Evolutionary conservation across 2,329 filamentous ascomycete genomes (phyloP), one percentile per base, ranked within the genome.

Genomic region (Lasiodiplodia sp.): DNA sequence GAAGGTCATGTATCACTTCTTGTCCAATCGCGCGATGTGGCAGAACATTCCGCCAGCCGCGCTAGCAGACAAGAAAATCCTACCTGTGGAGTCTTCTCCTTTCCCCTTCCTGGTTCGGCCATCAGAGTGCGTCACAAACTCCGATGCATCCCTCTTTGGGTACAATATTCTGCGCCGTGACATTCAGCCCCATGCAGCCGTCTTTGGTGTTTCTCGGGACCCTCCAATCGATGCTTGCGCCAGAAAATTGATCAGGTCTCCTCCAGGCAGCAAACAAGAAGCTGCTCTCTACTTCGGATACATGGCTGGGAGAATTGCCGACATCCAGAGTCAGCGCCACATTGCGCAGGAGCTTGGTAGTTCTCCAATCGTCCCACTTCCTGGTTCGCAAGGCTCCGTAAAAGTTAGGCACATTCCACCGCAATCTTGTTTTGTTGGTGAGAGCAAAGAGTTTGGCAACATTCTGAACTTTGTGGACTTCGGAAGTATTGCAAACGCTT

Each of bases 401-500:
- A 52, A 38, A 37, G 73, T 87, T 56, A 82, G 84, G 72, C 86
- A 89, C 72, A 85, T 94, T 55, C 85, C 87, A 18, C 95, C 96
- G 5, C 87, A 86, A 56, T 85, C 89, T 51, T 94, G 91, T 71
- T 99, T 97, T 77, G 85, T 99, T 2, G 96, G 96, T 10, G 84
- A 86, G 40, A 84, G 86, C 65, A 83, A 87, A 67, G 86, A 90
- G 72, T 99, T 96, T 74, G 91, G 89, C 12, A 92, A 97, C 38
- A 96, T 99, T 38, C 97, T 99, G 72, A 94, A 98, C 77, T 99
- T 97, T 79, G 94, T 98, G 16, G 92, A 98, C 77, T 99, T 97
- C 81, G 94, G 95, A 0, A 82, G 86, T 40, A 90, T 95, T 76
- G 95, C 93, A 2, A 98, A 98, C 75, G 85, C 91, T 0, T 99